Evolutionary conservation across 345 rosid species (phyloP), one percentile per base, ranked within the genome.

Genomic region (Populus nigra): DNA sequence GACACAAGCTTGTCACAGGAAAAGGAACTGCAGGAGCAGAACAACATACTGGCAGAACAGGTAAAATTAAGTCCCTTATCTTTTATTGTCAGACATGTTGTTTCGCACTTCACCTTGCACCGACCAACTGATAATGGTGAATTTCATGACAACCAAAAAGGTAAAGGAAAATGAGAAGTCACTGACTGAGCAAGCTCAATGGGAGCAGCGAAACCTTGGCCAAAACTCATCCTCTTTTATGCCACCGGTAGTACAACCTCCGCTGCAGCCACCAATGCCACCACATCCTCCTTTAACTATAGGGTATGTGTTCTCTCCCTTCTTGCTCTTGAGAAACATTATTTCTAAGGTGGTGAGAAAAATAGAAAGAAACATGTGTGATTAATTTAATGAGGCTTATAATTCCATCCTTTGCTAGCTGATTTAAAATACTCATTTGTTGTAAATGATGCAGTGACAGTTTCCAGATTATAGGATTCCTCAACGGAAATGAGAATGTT

Each of bases 41-140:
- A 89, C 80, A 88, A 83, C 69, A 70, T 73, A 70, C 87, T 94
- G 12, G 78, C 79, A 55, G 88, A 90, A 77, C 80, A 91, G 96
- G 98, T 94, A 76, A 74, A 66, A 33, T 33, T 33, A 33, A 15
- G 20, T 53, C 25, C 5, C 72, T 67, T 8, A 31, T 13, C 2
- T 29, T 1, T 18, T 5, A 31, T 18, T n/a, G 8, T 23, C 2
- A 8, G 15, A 15, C 5, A 8, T 57, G 63, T 6, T 57, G 23
- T 7, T 55, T 55, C 23, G 8, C n/a, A 55, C 61, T 55, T 22
- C 0, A 20, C 22, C 61, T 16, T 5, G 27, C 49, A n/a, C 47
- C 33, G 33, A 38, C 35, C 8, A 33, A 41, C 3, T 41, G 31
- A 7, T 59, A 22, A 4, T 31, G 39, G 3, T 2, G 13, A n/a